These are phyloP conservation scores for Leccinum ponderosum DNA, from an alignment of 1,284 basidiomycete genomes.

Conservation along the genomic window DNA sequence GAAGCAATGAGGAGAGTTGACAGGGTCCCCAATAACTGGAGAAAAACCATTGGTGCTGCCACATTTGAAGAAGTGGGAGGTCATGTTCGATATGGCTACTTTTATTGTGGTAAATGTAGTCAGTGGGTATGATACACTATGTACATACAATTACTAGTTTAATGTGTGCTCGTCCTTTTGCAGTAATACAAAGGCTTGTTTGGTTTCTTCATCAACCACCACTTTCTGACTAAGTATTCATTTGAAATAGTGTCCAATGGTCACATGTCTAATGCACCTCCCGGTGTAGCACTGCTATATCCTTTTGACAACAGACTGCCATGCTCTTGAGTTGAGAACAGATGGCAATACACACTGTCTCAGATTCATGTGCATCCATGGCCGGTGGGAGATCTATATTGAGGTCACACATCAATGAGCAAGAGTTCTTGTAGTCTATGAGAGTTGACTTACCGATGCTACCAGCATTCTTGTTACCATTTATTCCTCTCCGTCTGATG, in stretches of 20 bases:
- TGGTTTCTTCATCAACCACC: background rate
- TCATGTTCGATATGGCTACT: background rate
- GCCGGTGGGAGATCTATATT: background rate
- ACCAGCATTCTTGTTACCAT: too few relatives aligned
- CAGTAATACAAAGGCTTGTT: background rate
- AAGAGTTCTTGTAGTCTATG: too few relatives aligned
- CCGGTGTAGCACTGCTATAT: background rate
- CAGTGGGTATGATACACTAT: background rate
- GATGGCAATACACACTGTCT: too few relatives aligned
- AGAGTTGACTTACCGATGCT: too few relatives aligned
- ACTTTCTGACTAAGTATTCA: background rate
- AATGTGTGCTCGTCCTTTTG: too few relatives aligned
- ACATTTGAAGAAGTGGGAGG: background rate
- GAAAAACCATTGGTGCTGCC: background rate
- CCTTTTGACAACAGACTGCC: background rate
- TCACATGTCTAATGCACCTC: background rate
- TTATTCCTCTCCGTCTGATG: too few relatives aligned
- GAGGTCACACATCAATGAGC: too few relatives aligned
- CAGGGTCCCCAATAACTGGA: background rate
- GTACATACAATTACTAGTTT: background rate
- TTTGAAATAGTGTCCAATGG: background rate
- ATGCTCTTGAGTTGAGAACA: background rate
- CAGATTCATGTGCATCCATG: too few relatives aligned
- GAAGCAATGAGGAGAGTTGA: background rate
- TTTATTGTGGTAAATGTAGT: background rate